Evolutionary conservation across 1,284 basidiomycete genomes (phyloP), one percentile per base, ranked within the genome.

Genomic region (Chondrostereum purpureum): DNA sequence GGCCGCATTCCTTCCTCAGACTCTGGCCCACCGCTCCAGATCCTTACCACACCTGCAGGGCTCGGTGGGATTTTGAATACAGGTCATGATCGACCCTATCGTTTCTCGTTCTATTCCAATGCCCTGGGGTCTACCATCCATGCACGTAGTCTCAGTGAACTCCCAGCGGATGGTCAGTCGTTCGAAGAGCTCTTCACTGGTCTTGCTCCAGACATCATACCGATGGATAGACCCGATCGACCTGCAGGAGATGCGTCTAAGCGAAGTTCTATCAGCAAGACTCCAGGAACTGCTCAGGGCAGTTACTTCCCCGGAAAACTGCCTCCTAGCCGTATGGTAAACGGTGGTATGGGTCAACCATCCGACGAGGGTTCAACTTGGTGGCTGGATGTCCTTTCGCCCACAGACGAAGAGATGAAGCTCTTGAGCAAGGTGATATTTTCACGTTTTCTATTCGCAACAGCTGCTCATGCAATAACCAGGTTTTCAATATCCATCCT

Each of bases 71-170:
- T 76, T 27, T 59, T 72, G 22, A 63, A 72, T 53, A 63, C 71
- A 2, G 86, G 87, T 0, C 85, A 93, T 59, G 91, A 93, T 56
- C 73, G 90, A 59, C 95, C 94, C 5, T 99, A 98, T 61, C 80
- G 96, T 23, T 99, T 99, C 69, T 98, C 95, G 0, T 99, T 99
- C 69, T 99, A 99, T 67, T 97, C 92, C 13, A 99, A 98, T 59
- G 78, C 88, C 1, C 72, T 97, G 39, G 83, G 88, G 2, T 87
- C 91, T 0, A 97, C 95, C 1, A 97, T 99, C 41, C 96, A 99
- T 65, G 91, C 96, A 0, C 77, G 93, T 8, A 93, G 87, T 51
- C 68, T 99, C 11, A 86, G 88, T 46, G 96, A 99, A 63, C 76
- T 99, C 3, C 95, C 96, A 0, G 91, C 89, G 0, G 92, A 95